Percentiles rank a stretch among this genome's conserved stretches.
phyloP scores from a whole-genome alignment of 257 asterid genomes.

The Scutellaria minor region DNA sequence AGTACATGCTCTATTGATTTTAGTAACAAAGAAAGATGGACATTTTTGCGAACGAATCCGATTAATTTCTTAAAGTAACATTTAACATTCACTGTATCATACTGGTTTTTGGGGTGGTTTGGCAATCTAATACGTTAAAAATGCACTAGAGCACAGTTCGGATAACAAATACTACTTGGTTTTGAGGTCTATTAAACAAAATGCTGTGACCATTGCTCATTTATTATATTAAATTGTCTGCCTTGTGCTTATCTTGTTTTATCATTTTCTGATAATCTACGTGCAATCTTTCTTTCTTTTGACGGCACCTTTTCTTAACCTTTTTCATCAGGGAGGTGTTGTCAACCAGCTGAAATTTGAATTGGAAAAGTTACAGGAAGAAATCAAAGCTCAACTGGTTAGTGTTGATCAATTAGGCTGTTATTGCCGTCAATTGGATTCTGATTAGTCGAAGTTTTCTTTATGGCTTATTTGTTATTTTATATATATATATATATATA shows the following conservation, averaged over 20 bases:
- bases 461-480: constrained; percentile 8
- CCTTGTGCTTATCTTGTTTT: constrained; percentile 7
- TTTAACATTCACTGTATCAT: not conserved
- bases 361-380: constrained; percentile 76
- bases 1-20: not conserved
- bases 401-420: constrained; percentile 41
- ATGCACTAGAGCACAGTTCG: constrained; percentile 6
- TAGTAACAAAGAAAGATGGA: not conserved
- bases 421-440: constrained; percentile 17
- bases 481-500: not conserved
- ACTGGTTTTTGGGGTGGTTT: constrained; percentile 13
- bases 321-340: constrained; percentile 67
- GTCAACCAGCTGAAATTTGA: constrained; percentile 81
- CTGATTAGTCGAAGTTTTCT: not conserved
- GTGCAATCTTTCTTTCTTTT: not conserved
- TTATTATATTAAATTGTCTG: constrained; percentile 16
- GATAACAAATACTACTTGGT: constrained; percentile 18
- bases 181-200: constrained; percentile 13
- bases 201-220: constrained; percentile 1
- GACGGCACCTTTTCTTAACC: constrained; percentile 26
- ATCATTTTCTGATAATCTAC: constrained; percentile 6
- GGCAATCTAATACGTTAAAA: not conserved
- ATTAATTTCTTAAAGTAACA: not conserved
- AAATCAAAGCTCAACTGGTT: constrained; percentile 81
- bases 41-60: constrained; percentile 9